A percentile compares a stretch with the other conserved stretches of the same genome.
These are phyloP conservation scores for Solanum aculeatissimum DNA, from an alignment of 305 asterid genomes.

Conservation along the genomic window DNA sequence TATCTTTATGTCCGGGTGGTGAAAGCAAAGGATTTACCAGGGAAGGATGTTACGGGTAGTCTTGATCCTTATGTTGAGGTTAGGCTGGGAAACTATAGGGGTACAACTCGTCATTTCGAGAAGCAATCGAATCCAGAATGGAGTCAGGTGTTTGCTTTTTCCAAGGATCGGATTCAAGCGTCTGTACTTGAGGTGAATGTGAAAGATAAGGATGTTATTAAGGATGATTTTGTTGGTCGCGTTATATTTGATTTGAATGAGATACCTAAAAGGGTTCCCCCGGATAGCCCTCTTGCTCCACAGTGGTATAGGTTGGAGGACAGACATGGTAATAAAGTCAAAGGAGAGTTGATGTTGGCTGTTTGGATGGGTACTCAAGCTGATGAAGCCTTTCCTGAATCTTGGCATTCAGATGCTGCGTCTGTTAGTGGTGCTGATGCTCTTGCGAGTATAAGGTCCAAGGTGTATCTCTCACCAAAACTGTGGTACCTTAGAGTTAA, in stretches of 20 bases:
- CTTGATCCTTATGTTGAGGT: constrained; percentile 59
- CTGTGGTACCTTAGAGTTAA: constrained; percentile 74
- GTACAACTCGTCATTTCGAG: constrained; percentile 43
- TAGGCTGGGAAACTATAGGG: constrained; percentile 60
- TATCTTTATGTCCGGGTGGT: constrained; percentile 54
- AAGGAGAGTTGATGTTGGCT: constrained; percentile 62
- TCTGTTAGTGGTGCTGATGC: constrained; percentile 42
- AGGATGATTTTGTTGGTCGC: constrained; percentile 47
- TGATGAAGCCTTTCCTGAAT: constrained; percentile 57
- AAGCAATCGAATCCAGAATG: constrained; percentile 46
- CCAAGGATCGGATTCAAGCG: constrained; percentile 59
- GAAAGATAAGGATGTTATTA: constrained; percentile 50
- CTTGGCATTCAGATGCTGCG: constrained; percentile 56
- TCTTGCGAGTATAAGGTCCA: constrained; percentile 47
- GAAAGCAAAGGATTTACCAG: constrained; percentile 49
- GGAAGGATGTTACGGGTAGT: constrained; percentile 30
- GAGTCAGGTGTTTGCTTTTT: constrained; percentile 69
- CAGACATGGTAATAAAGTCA: constrained; percentile 28
- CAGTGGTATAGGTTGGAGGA: constrained; percentile 66
- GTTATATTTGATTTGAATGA: constrained; percentile 54
- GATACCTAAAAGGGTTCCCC: constrained; percentile 58
- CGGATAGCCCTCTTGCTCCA: constrained; percentile 64
- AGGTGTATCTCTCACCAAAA: constrained; percentile 61
- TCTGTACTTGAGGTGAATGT: constrained; percentile 47
- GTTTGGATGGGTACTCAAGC: constrained; percentile 84